Evolutionary conservation across 176 grass and related monocot species (phyloP).

Genomic region (Alloteropsis semialata): DNA sequence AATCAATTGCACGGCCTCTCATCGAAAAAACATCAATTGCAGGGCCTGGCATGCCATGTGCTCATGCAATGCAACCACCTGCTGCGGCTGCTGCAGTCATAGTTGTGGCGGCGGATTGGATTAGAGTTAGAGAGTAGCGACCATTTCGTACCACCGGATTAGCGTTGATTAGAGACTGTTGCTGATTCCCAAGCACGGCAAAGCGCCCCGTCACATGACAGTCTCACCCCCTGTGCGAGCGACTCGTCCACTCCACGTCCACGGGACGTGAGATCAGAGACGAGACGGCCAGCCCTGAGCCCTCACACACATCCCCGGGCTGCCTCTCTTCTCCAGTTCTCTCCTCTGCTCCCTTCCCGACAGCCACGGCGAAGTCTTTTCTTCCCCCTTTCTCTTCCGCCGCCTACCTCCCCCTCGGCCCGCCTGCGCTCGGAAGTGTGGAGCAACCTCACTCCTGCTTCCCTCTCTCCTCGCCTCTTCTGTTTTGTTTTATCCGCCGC

Average conservation of each 20-base stretch:
- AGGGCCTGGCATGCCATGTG: not conserved
- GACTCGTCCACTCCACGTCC: not conserved
- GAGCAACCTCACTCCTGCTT: not conserved
- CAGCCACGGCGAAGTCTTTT: slow-evolving; percentile 23
- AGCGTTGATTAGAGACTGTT: not conserved
- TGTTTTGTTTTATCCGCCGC: slow-evolving; percentile 7
- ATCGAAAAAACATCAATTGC: too few relatives aligned
- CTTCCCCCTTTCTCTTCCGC: slow-evolving; percentile 1
- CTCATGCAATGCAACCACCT: not conserved
- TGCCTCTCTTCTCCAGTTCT: not conserved
- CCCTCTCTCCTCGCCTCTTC: not conserved
- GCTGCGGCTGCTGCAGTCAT: not conserved
- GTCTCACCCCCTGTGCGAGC: not conserved
- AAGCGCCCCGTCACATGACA: not conserved
- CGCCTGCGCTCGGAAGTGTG: not conserved
- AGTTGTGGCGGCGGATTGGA: not conserved
- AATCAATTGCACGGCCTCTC: not conserved
- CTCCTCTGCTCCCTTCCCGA: not conserved
- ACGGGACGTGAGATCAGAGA: not conserved
- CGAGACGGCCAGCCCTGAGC: not conserved
- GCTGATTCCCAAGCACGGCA: not conserved
- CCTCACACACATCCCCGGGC: too few relatives aligned
- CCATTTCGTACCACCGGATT: not conserved
- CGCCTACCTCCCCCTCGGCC: not conserved
- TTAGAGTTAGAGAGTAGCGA: not conserved